Evolutionary conservation across 495 filamentous ascomycete species (phyloP).

Genomic region (Immersiella caudata): DNA sequence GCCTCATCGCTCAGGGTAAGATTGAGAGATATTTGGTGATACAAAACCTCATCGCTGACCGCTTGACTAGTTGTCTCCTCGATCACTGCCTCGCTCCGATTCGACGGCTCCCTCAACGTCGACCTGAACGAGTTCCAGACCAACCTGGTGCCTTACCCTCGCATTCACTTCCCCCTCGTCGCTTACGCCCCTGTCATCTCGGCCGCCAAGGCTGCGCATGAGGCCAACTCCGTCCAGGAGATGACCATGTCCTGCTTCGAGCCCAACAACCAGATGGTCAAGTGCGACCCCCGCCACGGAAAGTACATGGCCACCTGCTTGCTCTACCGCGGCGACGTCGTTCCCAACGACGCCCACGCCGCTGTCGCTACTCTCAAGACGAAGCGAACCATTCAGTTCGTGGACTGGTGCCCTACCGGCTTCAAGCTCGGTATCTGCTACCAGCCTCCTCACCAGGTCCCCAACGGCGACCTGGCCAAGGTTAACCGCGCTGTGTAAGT

Average conservation of each 20-base stretch:
- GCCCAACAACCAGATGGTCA: slow-evolving; percentile 94
- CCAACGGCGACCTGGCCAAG: slow-evolving; percentile 95
- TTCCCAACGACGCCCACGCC: slow-evolving; percentile 89
- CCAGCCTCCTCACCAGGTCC: slow-evolving; percentile 92
- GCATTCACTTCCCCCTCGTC: slow-evolving; percentile 98
- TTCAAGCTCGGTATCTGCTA: slow-evolving; percentile 99
- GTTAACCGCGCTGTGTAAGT: slow-evolving; percentile 97
- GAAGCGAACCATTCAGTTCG: slow-evolving; percentile 97
- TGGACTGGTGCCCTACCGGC: slow-evolving; percentile 99
- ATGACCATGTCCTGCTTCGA: slow-evolving; percentile 87
- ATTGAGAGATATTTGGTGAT: neutral
- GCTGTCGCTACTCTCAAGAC: slow-evolving; percentile 97
- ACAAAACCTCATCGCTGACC: slow-evolving; percentile 23
- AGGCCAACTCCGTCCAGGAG: slow-evolving; percentile 87
- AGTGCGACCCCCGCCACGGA: slow-evolving; percentile 97
- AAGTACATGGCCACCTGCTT: slow-evolving; percentile 99
- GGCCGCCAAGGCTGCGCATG: slow-evolving; percentile 89
- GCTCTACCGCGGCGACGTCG: slow-evolving; percentile 97
- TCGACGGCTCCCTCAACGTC: slow-evolving; percentile 98
- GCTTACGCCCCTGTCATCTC: slow-evolving; percentile 95
- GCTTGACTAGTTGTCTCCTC: slow-evolving; percentile 81
- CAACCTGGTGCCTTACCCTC: slow-evolving; percentile 97
- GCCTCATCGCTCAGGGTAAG: slow-evolving; percentile 91
- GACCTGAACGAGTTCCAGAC: slow-evolving; percentile 99
- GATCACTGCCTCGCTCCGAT: slow-evolving; percentile 97